A percentile compares a stretch with the other conserved stretches of the same genome.
phyloP scores from a whole-genome alignment of 2,329 filamentous ascomycete species.

The Diplodia sapinea region DNA sequence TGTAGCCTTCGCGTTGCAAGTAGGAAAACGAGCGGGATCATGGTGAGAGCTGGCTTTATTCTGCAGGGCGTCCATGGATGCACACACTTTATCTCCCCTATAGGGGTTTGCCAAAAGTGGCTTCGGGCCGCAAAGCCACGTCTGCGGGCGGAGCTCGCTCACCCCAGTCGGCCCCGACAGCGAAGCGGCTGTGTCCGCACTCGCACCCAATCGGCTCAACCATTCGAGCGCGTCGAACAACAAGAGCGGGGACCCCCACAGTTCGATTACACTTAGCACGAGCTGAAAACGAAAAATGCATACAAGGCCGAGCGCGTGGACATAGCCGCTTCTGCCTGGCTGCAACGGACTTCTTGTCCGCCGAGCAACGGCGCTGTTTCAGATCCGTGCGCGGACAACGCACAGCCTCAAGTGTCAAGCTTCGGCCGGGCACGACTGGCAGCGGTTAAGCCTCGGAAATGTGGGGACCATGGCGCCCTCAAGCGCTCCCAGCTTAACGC shows the following conservation, averaged over 20 bases:
- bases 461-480: not conserved
- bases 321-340: not conserved
- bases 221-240: not conserved
- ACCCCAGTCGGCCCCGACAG: not conserved
- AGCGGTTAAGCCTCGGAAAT: not conserved
- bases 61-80: no score
- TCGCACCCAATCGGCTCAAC: not conserved
- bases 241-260: not conserved
- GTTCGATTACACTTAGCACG: not conserved
- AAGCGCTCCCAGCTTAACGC: not conserved
- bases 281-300: not conserved
- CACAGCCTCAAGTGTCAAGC: slow-evolving; percentile 7
- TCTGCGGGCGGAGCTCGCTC: not conserved
- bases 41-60: no score
- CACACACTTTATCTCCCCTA: no score
- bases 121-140: not conserved
- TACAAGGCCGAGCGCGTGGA: not conserved
- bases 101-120: no score
- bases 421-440: slow-evolving; percentile 1
- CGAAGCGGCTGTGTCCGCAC: not conserved
- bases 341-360: not conserved
- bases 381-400: not conserved
- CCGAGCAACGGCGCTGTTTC: no score
- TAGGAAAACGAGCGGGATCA: no score
- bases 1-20: no score